Evolutionary conservation across 2,329 filamentous ascomycete species (phyloP), one percentile per base, ranked within the genome.

Genomic region (Trichoderma endophyticum): DNA sequence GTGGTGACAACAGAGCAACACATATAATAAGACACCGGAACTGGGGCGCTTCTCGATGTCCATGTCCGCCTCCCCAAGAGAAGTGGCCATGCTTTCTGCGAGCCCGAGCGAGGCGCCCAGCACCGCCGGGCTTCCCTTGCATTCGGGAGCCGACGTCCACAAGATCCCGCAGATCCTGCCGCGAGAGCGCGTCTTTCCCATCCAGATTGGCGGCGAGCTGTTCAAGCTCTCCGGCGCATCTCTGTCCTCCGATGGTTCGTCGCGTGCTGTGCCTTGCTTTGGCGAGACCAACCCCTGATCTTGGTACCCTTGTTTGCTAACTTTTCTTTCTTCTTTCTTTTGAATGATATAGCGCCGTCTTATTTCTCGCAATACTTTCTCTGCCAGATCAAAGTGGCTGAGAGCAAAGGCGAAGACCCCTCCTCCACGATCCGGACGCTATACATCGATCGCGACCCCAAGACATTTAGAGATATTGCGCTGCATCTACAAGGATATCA

Each of bases 321-420:
- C 59, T 51, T 51, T 21, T 43, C 7, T 3, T 39, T 21, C 12
- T n/a, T 4, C 1, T 28, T 36, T 56, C n/a, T 39, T 39, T 9
- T 14, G 48, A 32, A 43, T 72, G 34, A 64, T 64, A 36, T 65
- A 97, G 95, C 94, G 78, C 95, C 95, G 72, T 98, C 95, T 64
- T 98, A 98, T 82, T 98, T 98, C 83, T 97, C 95, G 24, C 92
- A 94, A 76, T 98, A 96, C 84, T 98, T 98, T 81, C 87, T 91
- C 76, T 93, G 93, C 77, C 95, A 98, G 82, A 82, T 98, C 54
- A 87, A 88, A 71, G 83, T 85, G 75, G 91, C 88, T 63, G 87
- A 90, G 73, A 86, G 88, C 61, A 86, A 87, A 71, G 88, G 88
- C 72, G 86, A 89, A 70, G 86, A 88, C 70, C 72, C 82, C 6